Evolutionary conservation across 2,329 filamentous ascomycete species (phyloP), one percentile per base, ranked within the genome.

Genomic region (Setomelanomma holmii): DNA sequence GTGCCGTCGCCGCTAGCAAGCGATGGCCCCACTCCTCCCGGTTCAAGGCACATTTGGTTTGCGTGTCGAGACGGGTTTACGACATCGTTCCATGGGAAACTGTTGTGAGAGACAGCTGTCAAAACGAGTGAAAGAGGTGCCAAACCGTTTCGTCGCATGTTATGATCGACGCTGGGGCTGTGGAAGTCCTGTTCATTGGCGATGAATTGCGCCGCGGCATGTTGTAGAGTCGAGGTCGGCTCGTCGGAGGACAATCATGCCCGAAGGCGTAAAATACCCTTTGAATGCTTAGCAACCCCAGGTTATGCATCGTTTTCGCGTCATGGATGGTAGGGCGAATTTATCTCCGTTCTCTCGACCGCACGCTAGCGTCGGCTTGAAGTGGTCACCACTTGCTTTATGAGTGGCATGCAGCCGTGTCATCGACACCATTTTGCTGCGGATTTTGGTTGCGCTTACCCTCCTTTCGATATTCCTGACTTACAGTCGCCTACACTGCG

Each of bases 281-380:
- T n/a, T 55, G 58, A 57, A 61, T 59, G 60, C 60, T 60, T 63
- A 66, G 64, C 60, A 64, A 64, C 65, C 60, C 66, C 65, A 57
- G 59, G 56, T 60, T 60, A 44, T 62, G 60, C 54, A 59, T 50
- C 52, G 35, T 35, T 38, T 39, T 55, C 38, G 50, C 35, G 44
- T 41, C 34, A 27, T 47, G 30, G 41, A 49, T 64, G 44, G 66
- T 67, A 66, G 63, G 64, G 35, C 44, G 58, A 35, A 39, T 35
- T 65, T 68, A 69, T 56, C 51, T 67, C 68, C 68, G 66, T 8
- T 30, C 27, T 58, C 47, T 55, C 48, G 44, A 44, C 61, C 61
- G 61, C 49, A 53, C 56, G 40, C 64, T 71, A 70, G 14, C 27
- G 20, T 22, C 33, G 27, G 30, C 20, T 23, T 30, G 33, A 17